A percentile compares a stretch with the other conserved stretches of the same genome.
Conservation (phyloP, 805 yeast genomes). For the Metschnikowia aberdeeniae region DNA sequence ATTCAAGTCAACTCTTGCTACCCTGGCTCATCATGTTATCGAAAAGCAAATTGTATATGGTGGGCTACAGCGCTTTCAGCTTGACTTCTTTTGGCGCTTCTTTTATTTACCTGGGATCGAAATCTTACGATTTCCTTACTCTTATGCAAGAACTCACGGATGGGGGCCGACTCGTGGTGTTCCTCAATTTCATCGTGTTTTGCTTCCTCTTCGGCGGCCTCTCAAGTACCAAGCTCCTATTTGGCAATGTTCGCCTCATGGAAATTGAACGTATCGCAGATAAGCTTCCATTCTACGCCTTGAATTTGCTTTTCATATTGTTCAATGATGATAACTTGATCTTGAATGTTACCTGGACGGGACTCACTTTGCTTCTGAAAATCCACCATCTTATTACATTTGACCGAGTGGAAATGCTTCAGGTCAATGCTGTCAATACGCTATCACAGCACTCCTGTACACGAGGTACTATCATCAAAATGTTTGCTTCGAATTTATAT, state of each 20-base stretch:
- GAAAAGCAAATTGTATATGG: background rate
- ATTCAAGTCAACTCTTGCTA: background rate
- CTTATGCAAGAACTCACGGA: conserved; percentile 16
- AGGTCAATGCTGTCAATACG: conserved; percentile 26
- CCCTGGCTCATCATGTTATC: background rate
- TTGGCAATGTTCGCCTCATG: conserved; percentile 70
- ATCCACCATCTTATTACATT: conserved; percentile 73
- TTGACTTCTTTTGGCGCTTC: conserved; percentile 9
- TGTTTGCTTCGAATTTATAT: conserved; percentile 36
- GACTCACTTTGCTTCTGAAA: conserved; percentile 39
- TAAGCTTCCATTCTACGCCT: conserved; percentile 29
- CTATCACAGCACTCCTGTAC: conserved; percentile 15
- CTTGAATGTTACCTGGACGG: conserved; percentile 40
- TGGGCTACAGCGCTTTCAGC: conserved; percentile 14
- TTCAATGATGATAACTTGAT: conserved; percentile 59
- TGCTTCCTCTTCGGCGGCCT: conserved; percentile 18
- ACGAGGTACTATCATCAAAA: conserved; percentile 25
- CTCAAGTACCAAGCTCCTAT: conserved; percentile 43
- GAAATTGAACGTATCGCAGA: conserved; percentile 65
- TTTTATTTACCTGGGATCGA: conserved; percentile 11
- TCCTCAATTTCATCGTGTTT: conserved; percentile 17
- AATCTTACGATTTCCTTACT: conserved; percentile 13
- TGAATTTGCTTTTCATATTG: conserved; percentile 59
- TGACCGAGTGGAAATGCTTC: conserved; percentile 45
- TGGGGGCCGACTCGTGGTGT: conserved; percentile 11